Conservation (phyloP, 768 basidiomycete species). For the Psilocybe subaeruginosa region DNA sequence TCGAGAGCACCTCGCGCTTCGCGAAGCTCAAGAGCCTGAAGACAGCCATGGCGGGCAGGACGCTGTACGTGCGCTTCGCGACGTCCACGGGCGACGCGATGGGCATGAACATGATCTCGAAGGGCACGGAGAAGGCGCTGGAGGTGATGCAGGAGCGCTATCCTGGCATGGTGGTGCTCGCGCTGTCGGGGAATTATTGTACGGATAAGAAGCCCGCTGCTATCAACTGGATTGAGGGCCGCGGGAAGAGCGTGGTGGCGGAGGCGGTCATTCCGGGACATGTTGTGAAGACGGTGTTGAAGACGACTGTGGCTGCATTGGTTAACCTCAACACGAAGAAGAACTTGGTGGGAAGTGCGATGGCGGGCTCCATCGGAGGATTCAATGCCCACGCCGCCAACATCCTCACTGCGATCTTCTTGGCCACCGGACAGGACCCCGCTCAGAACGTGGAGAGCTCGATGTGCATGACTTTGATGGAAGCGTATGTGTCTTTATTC, state of each 20-base stretch:
- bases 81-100: neutral
- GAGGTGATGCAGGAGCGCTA: neutral
- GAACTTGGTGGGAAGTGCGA: neutral
- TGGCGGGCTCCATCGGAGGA: neutral
- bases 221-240: neutral
- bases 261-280: neutral
- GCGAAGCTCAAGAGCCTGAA: neutral
- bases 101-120: neutral
- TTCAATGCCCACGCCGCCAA: neutral
- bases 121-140: neutral
- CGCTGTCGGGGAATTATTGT: neutral
- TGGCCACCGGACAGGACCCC: neutral
- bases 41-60: neutral
- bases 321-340: neutral
- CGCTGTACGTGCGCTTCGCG: neutral
- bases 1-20: neutral
- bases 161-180: neutral
- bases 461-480: neutral
- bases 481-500: neutral
- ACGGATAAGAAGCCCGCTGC: neutral
- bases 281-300: neutral
- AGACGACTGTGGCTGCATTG: neutral
- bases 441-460: neutral
- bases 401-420: neutral
- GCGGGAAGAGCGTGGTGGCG: neutral